Percentiles rank a stretch among this genome's conserved stretches.
phyloP scores from a whole-genome alignment of 257 asterid species.

The Sherardia arvensis region DNA sequence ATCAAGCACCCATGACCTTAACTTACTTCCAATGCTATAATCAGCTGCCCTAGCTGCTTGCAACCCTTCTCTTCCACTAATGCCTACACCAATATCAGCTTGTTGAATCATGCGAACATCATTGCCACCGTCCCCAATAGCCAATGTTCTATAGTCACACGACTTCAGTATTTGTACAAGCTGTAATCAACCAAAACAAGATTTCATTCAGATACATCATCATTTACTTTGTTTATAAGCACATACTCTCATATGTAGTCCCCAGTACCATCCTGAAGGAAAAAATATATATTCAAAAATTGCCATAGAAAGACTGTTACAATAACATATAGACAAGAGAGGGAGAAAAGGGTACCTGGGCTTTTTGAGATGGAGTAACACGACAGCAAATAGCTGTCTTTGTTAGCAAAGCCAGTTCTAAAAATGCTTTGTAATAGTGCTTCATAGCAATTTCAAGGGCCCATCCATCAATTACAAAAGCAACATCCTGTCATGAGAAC shows the following conservation, averaged over 20 bases:
- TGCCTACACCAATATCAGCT: slow-evolving; percentile 99
- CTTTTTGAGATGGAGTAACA: slow-evolving; percentile 98
- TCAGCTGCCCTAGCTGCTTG: slow-evolving; percentile 99
- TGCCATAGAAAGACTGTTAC: slow-evolving; percentile 8
- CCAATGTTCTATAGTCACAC: slow-evolving; percentile 95
- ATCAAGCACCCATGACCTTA: neutral
- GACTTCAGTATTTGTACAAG: slow-evolving; percentile 88
- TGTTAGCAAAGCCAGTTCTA: slow-evolving; percentile 87
- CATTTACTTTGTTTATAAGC: neutral
- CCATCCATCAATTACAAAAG: slow-evolving; percentile 99
- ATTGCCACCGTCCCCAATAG: slow-evolving; percentile 99
- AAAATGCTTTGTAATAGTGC: slow-evolving; percentile 78
- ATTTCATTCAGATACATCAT: neutral
- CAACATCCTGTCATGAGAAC: slow-evolving; percentile 60
- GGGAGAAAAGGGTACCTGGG: slow-evolving; percentile 59
- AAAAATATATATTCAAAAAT: neutral
- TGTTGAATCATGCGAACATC: slow-evolving; percentile 99
- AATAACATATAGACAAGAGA: slow-evolving; percentile 1
- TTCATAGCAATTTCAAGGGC: slow-evolving; percentile 97
- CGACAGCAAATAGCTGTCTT: slow-evolving; percentile 98
- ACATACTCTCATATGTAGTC: neutral
- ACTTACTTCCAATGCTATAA: slow-evolving; percentile 97
- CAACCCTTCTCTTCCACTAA: slow-evolving; percentile 98
- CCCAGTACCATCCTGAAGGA: neutral
- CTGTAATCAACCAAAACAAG: slow-evolving; percentile 26